A percentile compares a stretch with the other conserved stretches of the same genome.
Conservation (phyloP, 2,329 filamentous ascomycete genomes). For the Arthrobotrys musiformis region DNA sequence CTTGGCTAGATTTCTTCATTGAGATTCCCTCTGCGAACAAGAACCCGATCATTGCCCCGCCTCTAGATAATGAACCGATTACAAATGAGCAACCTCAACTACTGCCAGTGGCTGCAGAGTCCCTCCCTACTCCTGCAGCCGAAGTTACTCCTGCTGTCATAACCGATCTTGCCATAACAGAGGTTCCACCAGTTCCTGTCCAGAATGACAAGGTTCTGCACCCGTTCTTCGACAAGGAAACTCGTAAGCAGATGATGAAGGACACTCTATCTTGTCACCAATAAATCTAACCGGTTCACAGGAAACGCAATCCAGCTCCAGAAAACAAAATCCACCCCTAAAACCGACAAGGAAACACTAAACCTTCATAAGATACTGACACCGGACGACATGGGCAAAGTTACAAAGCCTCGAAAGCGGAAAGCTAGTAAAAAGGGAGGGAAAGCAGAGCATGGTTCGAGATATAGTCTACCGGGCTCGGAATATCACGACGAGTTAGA, state of each 20-base stretch:
- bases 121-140: not conserved
- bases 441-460: conserved; percentile 14
- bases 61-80: not conserved
- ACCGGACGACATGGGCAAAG: conserved; percentile 18
- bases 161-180: conserved; percentile 2
- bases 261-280: not conserved
- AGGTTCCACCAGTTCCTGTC: conserved; percentile 1
- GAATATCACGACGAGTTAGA: conserved; percentile 15
- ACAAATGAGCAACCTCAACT: not conserved
- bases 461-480: not conserved
- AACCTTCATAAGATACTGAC: conserved; percentile 18
- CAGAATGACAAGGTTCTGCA: conserved; percentile 28
- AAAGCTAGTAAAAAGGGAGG: not conserved
- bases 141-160: conserved; percentile 1
- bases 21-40: conserved; percentile 34
- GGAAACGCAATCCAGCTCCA: conserved; percentile 37
- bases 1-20: conserved; percentile 45
- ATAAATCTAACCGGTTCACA: not conserved
- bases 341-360: conserved; percentile 27
- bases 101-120: not conserved
- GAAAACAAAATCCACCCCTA: conserved; percentile 28
- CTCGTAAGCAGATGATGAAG: conserved; percentile 17
- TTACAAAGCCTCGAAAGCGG: conserved; percentile 41
- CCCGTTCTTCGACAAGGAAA: conserved; percentile 45
- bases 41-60: conserved; percentile 1